A percentile compares a stretch with the other conserved stretches of the same genome.
phyloP scores from a whole-genome alignment of 202 grass and related monocot species.

The Alloteropsis angusta region DNA sequence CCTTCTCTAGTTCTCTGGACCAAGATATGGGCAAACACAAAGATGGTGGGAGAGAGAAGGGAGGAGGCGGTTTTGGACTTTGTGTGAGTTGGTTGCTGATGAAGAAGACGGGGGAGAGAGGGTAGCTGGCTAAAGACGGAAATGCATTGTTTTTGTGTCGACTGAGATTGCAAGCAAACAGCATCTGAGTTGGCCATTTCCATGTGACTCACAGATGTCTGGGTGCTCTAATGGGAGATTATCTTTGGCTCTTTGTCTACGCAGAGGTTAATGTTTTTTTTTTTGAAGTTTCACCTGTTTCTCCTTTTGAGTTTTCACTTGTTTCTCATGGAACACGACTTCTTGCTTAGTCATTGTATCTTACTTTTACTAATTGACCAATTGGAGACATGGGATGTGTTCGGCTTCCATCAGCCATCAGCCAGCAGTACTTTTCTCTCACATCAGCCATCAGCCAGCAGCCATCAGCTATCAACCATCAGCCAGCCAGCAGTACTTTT shows the following conservation, averaged over 20 bases:
- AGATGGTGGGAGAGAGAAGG: not conserved
- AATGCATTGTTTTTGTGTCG: slow-evolving; percentile 11
- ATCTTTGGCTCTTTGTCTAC: not conserved
- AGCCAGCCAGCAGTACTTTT: too few relatives aligned
- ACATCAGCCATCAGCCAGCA: too few relatives aligned
- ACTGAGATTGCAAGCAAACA: not conserved
- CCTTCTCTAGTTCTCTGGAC: not conserved
- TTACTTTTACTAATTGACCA: too few relatives aligned
- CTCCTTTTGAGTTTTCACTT: too few relatives aligned
- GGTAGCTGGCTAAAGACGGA: not conserved
- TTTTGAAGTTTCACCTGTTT: too few relatives aligned
- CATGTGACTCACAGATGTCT: slow-evolving; percentile 23
- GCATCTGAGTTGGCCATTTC: slow-evolving; percentile 31
- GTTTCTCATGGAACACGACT: not conserved
- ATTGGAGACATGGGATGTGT: too few relatives aligned
- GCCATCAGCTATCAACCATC: too few relatives aligned
- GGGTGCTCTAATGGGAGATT: not conserved
- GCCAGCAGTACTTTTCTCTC: too few relatives aligned
- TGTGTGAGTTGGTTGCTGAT: not conserved
- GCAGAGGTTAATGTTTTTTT: not conserved
- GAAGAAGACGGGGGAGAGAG: not conserved
- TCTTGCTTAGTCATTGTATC: not conserved
- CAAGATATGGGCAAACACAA: slow-evolving; percentile 19
- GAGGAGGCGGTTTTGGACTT: not conserved
- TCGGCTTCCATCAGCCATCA: too few relatives aligned